A percentile compares a stretch with the other conserved stretches of the same genome.
These are phyloP conservation scores for Ormosia semicastrata DNA, from an alignment of 306 rosid species.

Conservation along the genomic window DNA sequence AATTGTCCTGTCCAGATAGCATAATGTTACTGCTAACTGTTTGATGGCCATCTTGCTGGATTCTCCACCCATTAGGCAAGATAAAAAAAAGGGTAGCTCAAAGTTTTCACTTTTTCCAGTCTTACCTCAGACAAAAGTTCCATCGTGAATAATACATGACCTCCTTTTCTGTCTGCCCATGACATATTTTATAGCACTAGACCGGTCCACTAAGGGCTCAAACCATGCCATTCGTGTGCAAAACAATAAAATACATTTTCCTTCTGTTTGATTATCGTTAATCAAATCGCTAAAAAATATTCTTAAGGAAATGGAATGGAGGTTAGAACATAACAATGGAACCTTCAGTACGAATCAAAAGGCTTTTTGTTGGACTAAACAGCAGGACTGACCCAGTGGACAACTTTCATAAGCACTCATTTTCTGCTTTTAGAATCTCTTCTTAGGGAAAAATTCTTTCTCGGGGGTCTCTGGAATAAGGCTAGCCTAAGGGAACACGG, in stretches of 20 bases:
- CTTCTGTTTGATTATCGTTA: not conserved
- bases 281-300: slow-evolving; percentile 1
- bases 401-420: slow-evolving; percentile 32
- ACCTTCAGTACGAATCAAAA: slow-evolving; percentile 28
- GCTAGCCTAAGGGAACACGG: not conserved
- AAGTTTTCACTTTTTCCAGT: not conserved
- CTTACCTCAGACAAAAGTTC: slow-evolving; percentile 26
- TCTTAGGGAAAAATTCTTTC: not conserved
- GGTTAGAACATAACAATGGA: not conserved
- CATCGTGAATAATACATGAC: slow-evolving; percentile 4
- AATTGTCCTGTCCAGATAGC: not conserved
- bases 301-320: not conserved
- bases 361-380: slow-evolving; percentile 29
- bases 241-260: not conserved
- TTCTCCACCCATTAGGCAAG: slow-evolving; percentile 27
- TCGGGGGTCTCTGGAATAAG: slow-evolving; percentile 11
- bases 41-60: slow-evolving; percentile 11
- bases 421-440: not conserved
- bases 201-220: slow-evolving; percentile 35
- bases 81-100: not conserved
- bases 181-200: slow-evolving; percentile 29
- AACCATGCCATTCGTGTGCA: slow-evolving; percentile 34
- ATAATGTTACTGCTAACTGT: not conserved
- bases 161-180: slow-evolving; percentile 49
- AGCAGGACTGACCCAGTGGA: slow-evolving; percentile 17